Conservation (phyloP, 345 rosid genomes). For the Combretum micranthum region DNA sequence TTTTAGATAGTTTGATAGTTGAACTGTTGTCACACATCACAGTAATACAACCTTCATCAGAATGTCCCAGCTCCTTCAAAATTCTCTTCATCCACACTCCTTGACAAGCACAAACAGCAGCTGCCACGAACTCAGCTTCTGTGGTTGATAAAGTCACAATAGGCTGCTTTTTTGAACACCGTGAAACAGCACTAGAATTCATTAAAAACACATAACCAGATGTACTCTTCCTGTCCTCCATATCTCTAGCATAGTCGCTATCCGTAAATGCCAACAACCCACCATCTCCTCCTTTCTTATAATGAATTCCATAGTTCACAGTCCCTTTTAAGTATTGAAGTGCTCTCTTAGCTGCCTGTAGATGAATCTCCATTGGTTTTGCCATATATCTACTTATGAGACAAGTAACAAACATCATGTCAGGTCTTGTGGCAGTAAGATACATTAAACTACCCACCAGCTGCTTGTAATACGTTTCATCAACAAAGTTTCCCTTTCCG, state of each 20-base stretch:
- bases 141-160: background rate
- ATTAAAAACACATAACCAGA: background rate
- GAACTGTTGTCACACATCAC: background rate
- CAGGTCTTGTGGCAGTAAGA: background rate
- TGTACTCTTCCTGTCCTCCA: background rate
- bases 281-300: background rate
- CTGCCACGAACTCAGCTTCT: background rate
- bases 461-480: too few species aligned
- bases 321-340: background rate
- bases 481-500: too few species aligned
- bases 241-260: background rate
- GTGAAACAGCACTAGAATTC: background rate
- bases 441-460: slow-evolving; percentile 1
- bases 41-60: background rate
- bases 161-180: background rate
- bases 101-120: background rate
- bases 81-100: background rate
- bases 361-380: too few species aligned
- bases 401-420: background rate
- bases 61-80: background rate
- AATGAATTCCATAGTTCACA: background rate
- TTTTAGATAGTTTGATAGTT: background rate
- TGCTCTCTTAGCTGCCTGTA: slow-evolving; percentile 1
- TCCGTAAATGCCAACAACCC: background rate
- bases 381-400: too few species aligned